Conservation (phyloP, 2,329 filamentous ascomycete species). For the Talaromyces sp. region DNA sequence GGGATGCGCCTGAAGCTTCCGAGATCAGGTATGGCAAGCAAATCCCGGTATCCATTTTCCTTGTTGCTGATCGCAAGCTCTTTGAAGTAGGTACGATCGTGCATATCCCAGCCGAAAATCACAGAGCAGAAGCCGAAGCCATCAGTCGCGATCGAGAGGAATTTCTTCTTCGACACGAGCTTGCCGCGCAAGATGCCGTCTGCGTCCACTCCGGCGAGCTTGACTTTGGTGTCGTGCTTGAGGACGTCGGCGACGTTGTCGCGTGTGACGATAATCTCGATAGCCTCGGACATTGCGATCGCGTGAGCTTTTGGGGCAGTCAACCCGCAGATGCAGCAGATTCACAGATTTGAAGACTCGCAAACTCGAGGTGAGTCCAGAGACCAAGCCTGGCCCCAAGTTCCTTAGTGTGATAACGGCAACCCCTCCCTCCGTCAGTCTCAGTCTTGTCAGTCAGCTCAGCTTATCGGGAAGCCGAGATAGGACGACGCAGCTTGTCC, state of each 20-base stretch:
- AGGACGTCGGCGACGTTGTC: constrained; percentile 65
- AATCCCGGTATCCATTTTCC: constrained; percentile 82
- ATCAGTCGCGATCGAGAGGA: constrained; percentile 71
- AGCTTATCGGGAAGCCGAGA: neutral
- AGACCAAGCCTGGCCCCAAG: neutral
- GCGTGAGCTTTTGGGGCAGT: neutral
- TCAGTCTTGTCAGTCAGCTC: neutral
- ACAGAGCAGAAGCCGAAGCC: constrained; percentile 95
- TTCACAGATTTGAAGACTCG: neutral
- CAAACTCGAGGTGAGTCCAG: neutral
- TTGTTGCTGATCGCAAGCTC: constrained; percentile 86
- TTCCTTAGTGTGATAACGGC: neutral
- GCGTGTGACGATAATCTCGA: constrained; percentile 42
- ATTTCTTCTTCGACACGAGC: constrained; percentile 88
- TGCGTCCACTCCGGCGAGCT: constrained; percentile 81
- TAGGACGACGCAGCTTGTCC: neutral
- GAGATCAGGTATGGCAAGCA: constrained; percentile 78
- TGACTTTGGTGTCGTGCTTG: constrained; percentile 70
- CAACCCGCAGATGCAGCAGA: neutral
- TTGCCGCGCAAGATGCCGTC: constrained; percentile 86
- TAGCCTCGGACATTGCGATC: constrained; percentile 1
- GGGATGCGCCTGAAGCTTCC: constrained; percentile 76
- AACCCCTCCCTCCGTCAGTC: no score
- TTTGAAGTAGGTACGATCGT: constrained; percentile 81
- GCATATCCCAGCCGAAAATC: constrained; percentile 96